Conservation (phyloP, 305 asterid genomes). For the Solanum aculeatissimum region DNA sequence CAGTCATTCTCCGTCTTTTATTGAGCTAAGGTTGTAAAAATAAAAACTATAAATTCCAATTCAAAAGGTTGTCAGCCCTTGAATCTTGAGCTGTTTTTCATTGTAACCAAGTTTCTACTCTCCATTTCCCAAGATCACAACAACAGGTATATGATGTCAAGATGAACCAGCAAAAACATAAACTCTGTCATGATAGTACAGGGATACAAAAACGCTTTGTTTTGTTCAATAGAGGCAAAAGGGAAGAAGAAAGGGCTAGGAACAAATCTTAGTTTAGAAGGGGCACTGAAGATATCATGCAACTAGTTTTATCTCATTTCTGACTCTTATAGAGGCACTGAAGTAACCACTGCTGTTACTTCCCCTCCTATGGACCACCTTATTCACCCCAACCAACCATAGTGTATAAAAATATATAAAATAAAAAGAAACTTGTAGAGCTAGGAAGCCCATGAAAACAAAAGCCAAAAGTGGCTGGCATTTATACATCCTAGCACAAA, state of each 20-base stretch:
- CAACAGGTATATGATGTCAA: background rate
- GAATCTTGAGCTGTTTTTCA: background rate
- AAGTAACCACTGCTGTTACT: background rate
- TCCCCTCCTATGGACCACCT: background rate
- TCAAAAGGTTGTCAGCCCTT: background rate
- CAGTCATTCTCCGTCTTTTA: background rate
- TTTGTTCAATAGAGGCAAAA: background rate
- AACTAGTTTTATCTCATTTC: background rate
- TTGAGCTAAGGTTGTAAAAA: background rate
- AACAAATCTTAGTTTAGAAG: background rate
- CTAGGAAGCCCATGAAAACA: background rate
- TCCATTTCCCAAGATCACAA: background rate
- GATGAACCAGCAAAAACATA: background rate
- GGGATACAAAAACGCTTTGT: background rate
- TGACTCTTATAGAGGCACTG: background rate
- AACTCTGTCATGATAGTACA: background rate
- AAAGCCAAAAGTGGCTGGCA: background rate
- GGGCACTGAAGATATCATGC: background rate
- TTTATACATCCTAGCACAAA: background rate
- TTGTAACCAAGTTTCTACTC: background rate
- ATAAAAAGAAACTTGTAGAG: background rate
- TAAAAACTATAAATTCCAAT: background rate
- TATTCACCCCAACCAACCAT: background rate
- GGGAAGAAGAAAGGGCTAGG: background rate
- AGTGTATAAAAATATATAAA: background rate